Evolutionary conservation across 305 asterid genomes (phyloP).

Genomic region (Fraxinus albicans): DNA sequence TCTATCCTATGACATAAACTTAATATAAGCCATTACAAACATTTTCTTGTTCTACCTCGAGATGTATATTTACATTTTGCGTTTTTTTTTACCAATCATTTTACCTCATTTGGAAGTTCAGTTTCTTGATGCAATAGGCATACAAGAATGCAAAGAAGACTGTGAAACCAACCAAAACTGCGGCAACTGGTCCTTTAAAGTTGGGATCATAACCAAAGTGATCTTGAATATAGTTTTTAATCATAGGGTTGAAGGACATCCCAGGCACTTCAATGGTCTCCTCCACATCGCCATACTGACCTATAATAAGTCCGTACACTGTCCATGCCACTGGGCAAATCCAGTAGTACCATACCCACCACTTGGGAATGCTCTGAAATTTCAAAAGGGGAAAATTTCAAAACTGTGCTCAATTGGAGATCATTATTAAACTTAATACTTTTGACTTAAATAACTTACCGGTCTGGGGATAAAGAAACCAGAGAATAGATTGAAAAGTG

Average conservation of each 20-base stretch:
- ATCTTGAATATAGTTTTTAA: slow-evolving; percentile 37
- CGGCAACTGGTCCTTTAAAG: slow-evolving; percentile 59
- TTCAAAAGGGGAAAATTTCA: not conserved
- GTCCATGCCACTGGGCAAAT: slow-evolving; percentile 75
- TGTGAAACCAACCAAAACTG: slow-evolving; percentile 50
- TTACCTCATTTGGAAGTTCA: slow-evolving; percentile 65
- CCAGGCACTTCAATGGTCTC: slow-evolving; percentile 37
- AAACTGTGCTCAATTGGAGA: not conserved
- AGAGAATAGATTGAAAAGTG: slow-evolving; percentile 68
- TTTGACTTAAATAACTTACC: slow-evolving; percentile 37
- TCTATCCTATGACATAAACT: not conserved
- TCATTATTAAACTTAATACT: not conserved
- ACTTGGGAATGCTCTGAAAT: slow-evolving; percentile 51
- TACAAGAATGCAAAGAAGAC: slow-evolving; percentile 68
- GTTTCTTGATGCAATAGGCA: slow-evolving; percentile 51
- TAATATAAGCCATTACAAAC: not conserved
- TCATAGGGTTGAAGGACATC: slow-evolving; percentile 24
- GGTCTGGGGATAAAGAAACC: slow-evolving; percentile 80
- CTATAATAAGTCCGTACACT: slow-evolving; percentile 54
- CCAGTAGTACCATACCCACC: slow-evolving; percentile 74
- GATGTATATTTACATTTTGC: slow-evolving; percentile 25
- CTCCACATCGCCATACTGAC: slow-evolving; percentile 58
- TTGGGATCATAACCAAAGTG: slow-evolving; percentile 52
- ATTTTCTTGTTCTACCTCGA: not conserved
- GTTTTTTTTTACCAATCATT: not conserved